Percentiles rank a stretch among this genome's conserved stretches.
phyloP scores from a whole-genome alignment of 2,329 filamentous ascomycete genomes.

The Arthrobotrys pseudoclavata region DNA sequence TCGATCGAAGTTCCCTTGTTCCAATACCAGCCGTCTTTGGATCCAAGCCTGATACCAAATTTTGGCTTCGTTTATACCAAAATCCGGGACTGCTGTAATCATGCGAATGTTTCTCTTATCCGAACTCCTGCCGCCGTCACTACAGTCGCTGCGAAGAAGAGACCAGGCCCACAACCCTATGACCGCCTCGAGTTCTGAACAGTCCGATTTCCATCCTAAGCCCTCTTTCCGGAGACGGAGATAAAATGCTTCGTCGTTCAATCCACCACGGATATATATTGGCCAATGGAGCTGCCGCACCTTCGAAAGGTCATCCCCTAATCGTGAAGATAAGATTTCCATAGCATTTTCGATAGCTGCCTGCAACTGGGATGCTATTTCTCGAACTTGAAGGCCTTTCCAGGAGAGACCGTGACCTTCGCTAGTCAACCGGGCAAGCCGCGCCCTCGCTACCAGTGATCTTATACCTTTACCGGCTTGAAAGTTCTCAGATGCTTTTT shows the following conservation, averaged over 20 bases:
- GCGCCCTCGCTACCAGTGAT: neutral
- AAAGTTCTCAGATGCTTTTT: neutral
- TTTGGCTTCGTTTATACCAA: conserved; percentile 6
- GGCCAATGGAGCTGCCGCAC: neutral
- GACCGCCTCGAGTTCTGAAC: conserved; percentile 7
- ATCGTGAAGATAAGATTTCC: neutral
- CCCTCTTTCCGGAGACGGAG: conserved; percentile 7
- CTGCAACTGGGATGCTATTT: conserved; percentile 1
- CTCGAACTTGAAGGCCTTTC: neutral
- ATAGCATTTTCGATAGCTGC: conserved; percentile 1
- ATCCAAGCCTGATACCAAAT: conserved; percentile 36
- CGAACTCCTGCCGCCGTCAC: neutral
- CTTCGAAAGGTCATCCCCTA: neutral
- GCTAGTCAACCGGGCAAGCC: neutral
- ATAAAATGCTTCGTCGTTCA: neutral
- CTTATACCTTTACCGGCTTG: neutral
- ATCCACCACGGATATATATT: neutral
- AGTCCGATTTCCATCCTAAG: conserved; percentile 13
- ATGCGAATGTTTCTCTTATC: neutral
- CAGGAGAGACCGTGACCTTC: neutral
- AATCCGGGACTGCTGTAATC: neutral
- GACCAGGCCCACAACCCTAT: conserved; percentile 17
- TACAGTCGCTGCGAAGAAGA: neutral
- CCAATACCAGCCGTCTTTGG: conserved; percentile 6
- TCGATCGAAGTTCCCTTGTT: neutral